phyloP scores from a whole-genome alignment of 768 basidiomycete species.

The Basidioascus undulatus region DNA sequence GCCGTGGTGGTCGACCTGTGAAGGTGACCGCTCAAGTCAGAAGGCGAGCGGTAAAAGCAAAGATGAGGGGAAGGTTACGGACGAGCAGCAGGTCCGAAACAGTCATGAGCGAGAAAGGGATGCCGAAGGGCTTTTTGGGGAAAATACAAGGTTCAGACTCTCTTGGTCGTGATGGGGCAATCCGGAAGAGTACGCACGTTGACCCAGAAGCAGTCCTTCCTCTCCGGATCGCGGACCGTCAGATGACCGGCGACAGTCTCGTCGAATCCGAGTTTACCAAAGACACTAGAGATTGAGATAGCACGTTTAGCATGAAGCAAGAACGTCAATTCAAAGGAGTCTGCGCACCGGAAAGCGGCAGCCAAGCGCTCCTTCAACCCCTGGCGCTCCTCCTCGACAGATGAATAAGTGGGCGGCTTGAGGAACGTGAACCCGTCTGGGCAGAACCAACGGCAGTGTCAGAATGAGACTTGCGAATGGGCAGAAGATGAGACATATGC shows the following conservation, averaged over 20 bases:
- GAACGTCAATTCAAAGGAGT: too few species aligned
- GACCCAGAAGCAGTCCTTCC: background rate
- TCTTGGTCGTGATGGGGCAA: background rate
- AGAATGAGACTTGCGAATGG: too few species aligned
- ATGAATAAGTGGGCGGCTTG: constrained; percentile 3
- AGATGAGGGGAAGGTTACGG: too few species aligned
- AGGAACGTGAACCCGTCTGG: constrained; percentile 1
- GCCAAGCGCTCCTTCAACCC: constrained; percentile 5
- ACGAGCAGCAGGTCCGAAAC: constrained; percentile 7
- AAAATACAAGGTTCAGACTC: background rate
- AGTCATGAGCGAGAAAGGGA: constrained; percentile 2
- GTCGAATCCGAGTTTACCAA: constrained; percentile 6
- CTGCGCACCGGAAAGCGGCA: background rate
- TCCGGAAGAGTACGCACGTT: background rate
- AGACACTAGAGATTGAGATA: too few species aligned
- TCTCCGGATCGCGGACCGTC: constrained; percentile 4
- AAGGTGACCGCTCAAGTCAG: too few species aligned
- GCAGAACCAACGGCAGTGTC: too few species aligned
- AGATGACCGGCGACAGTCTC: constrained; percentile 8
- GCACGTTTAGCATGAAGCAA: too few species aligned
- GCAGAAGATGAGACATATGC: too few species aligned
- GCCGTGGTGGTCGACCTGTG: constrained; percentile 24
- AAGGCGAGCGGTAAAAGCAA: too few species aligned
- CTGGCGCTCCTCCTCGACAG: constrained; percentile 2
- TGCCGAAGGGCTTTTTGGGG: constrained; percentile 3